Conservation (phyloP, 306 rosid species). For the Urtica urens region DNA sequence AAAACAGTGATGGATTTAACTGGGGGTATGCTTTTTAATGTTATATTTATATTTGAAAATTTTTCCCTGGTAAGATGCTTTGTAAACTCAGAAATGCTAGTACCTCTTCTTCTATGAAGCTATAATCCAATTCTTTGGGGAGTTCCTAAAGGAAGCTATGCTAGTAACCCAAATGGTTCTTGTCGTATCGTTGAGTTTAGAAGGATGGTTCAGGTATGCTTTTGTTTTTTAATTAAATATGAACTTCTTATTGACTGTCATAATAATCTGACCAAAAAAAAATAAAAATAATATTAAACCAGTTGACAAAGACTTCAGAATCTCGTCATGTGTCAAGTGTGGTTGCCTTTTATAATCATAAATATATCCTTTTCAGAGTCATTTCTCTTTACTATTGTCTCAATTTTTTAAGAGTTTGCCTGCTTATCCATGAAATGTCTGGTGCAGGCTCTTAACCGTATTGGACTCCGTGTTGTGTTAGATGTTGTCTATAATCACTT, state of each 20-base stretch:
- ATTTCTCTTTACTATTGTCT: no score
- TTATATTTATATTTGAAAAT: no score
- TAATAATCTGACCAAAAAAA: no score
- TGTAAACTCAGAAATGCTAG: conserved; percentile 5
- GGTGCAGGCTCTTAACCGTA: conserved; percentile 66
- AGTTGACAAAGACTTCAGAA: no score
- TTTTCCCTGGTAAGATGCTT: conserved; percentile 4
- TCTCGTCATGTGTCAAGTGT: no score
- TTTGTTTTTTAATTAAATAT: conserved; percentile 11
- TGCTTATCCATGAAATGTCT: conserved; percentile 10
- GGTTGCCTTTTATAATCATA: no score
- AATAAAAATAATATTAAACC: no score
- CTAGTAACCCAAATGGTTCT: conserved; percentile 72
- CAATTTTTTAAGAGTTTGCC: no score
- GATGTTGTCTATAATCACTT: conserved; percentile 92
- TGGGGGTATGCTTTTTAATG: conserved; percentile 83
- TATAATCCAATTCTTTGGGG: conserved; percentile 97
- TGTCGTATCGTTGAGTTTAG: conserved; percentile 69
- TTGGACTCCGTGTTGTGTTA: conserved; percentile 72
- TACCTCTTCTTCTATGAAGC: conserved; percentile 34
- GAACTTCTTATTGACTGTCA: no score
- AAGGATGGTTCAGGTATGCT: conserved; percentile 76
- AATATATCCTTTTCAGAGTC: no score
- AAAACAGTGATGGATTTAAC: conserved; percentile 71
- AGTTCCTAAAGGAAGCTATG: conserved; percentile 95